Evolutionary conservation across 495 filamentous ascomycete genomes (phyloP), one percentile per base, ranked within the genome.

Genomic region (Hapsidospora chrysogenum): DNA sequence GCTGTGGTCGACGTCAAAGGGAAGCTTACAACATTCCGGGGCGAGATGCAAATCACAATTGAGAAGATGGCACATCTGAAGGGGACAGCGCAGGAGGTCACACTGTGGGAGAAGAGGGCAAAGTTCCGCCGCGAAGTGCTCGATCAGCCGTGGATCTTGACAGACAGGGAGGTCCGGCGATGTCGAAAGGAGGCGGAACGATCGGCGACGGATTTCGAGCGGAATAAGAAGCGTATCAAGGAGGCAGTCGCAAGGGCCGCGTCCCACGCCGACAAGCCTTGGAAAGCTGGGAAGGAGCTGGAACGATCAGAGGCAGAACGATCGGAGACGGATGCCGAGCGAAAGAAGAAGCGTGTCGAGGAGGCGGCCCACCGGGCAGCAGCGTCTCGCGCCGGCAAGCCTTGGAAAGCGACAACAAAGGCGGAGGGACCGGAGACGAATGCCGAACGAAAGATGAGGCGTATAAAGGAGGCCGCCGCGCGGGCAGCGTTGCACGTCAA

Each of bases 1-100:
- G 63, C 64, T 4, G 60, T 82, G 2, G 58, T 92, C 9, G 84
- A 87, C 41, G 60, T 81, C 17, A 94, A 92, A 47, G 84, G 86
- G 9, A 74, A 63, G 2, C 49, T 92, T 0, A 63, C 55, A 7
- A 50, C 50, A 9, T 94, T 78, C 45, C 64, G 85, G 27, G 58
- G 57, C 0, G 50, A 52, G 17, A 70, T 58, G 42, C 80, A 93
- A 46, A 54, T 95, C 6, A 54, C 76, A 18, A 52, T 84, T 4
- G 77, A 86, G 44, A 76, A 78, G 19, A 58, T 85, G 14, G 57
- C 52, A 31, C 46, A 66, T 0, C 35, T 87, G 0, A 41, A 41
- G 0, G 68, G 74, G 23, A 84, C 78, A n/a, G 74, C 75, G 40
- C 68, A 76, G 17, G 89, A 97, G 49, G 76, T 81, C 18, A 47